Base-by-base conservation (phyloP, 768 basidiomycete species). In the Lactarius indigo region DNA sequence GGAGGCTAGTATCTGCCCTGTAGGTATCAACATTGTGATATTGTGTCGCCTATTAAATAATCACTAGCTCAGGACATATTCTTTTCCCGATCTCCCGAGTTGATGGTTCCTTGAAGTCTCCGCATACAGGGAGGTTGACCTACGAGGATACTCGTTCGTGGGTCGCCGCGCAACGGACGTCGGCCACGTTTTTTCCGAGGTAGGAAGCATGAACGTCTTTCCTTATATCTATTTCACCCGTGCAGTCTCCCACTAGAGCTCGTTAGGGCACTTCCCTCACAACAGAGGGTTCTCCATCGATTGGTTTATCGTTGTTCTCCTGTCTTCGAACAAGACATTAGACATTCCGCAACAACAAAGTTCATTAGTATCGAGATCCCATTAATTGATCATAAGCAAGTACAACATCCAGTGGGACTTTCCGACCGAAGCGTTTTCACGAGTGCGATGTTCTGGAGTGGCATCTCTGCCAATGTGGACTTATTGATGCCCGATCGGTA, bases 11-110 rank as follows among this genome's bases (percentile, higher is more conserved):
- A 64, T 68, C 62, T 59, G 66, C 39, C 41, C 59, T 55, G 66
- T 68, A 37, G 41, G 63, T 23, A 28, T 47, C 28, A 35, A 35
- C 13, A 17, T 7, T 44, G 39, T 17, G 20, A 8, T 55, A 26
- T 68, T 42, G 5, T 20, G 64, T 61, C 69, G 47, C 71, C 64
- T 64, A 37, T 57, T 64, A 28, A 42, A 47, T 28, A 26, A 30
- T 54, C 59, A 15, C 54, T 60, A 91, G 89, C 37, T 73, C 85
- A 41, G 89, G 89, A 0, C 87, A 91, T 71, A 62, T 88, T 17
- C 76, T 91, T n/a, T 74, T 87, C 61, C 76, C 78, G 15, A 76
- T 54, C 37, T 33, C 41, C 18, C 41, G 28, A 23, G 18, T 18
- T 9, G 37, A 39, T 37, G 18, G 28, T 17, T 60, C 61, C 6